Conservation (phyloP, 768 basidiomycete genomes). For the Macrolepiota fuliginosa region DNA sequence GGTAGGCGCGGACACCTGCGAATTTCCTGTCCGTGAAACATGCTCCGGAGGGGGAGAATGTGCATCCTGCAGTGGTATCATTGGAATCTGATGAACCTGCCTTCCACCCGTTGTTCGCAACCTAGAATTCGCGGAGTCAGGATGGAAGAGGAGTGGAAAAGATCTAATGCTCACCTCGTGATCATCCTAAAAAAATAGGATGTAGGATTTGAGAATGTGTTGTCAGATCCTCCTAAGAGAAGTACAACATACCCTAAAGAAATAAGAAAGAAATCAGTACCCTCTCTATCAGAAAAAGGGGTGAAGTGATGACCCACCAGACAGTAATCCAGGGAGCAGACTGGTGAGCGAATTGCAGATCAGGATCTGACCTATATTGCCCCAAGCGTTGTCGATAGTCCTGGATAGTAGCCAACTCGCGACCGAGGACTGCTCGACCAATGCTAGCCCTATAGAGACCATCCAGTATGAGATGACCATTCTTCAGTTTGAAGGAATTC, state of each 20-base stretch:
- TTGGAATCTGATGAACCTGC: constrained; percentile 54
- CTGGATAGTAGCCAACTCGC: constrained; percentile 53
- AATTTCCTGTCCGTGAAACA: constrained; percentile 61
- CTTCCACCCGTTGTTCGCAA: constrained; percentile 58
- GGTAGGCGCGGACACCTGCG: constrained; percentile 56
- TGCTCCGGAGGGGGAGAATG: constrained; percentile 50
- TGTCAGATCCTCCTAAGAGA: not conserved
- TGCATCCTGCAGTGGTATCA: constrained; percentile 47
- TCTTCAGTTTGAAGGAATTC: not conserved
- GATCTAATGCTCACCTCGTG: constrained; percentile 36
- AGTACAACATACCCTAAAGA: not conserved
- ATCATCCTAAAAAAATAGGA: constrained; percentile 36
- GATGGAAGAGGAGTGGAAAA: not conserved
- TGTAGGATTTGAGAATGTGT: not conserved
- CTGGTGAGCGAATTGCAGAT: constrained; percentile 47
- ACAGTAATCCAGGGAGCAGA: constrained; percentile 54
- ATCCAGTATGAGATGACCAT: not conserved
- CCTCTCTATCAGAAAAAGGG: not conserved
- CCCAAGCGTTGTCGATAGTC: constrained; percentile 52
- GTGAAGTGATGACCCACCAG: constrained; percentile 29
- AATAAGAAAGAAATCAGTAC: too few relatives aligned
- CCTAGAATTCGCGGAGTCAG: constrained; percentile 22
- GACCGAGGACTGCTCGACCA: constrained; percentile 33
- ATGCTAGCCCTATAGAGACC: not conserved
- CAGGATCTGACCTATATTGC: constrained; percentile 52